Percentiles rank a stretch among this genome's conserved stretches.
phyloP scores from a whole-genome alignment of 2,329 filamentous ascomycete species.

The Bipolaris victoriae region DNA sequence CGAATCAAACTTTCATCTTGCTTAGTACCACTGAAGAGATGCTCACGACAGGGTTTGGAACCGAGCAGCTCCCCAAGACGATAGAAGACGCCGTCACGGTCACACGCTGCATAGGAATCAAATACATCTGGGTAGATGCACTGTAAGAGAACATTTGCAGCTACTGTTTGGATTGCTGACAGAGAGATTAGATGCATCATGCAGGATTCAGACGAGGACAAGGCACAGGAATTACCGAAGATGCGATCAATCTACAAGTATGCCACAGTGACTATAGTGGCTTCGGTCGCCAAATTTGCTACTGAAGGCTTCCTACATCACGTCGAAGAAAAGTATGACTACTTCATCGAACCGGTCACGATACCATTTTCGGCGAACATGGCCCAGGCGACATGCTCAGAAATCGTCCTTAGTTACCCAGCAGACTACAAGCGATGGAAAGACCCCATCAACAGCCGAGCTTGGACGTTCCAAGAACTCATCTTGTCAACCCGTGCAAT shows the following conservation, averaged over 20 bases:
- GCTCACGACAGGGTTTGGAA: slow-evolving; percentile 1
- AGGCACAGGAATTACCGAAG: slow-evolving; percentile 14
- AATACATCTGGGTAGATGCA: slow-evolving; percentile 22
- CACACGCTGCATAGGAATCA: slow-evolving; percentile 10
- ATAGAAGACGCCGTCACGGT: slow-evolving; percentile 18
- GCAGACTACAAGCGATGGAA: slow-evolving; percentile 12
- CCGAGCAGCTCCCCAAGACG: slow-evolving; percentile 12
- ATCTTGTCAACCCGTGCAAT: slow-evolving; percentile 12
- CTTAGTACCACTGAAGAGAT: neutral
- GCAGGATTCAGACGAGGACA: slow-evolving; percentile 14
- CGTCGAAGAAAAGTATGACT: neutral
- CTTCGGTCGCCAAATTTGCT: slow-evolving; percentile 11
- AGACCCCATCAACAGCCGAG: slow-evolving; percentile 17
- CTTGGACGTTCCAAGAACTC: slow-evolving; percentile 21
- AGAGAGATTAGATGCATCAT: slow-evolving; percentile 12
- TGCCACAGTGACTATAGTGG: slow-evolving; percentile 14
- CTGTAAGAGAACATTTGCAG: slow-evolving; percentile 1
- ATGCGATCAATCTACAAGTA: slow-evolving; percentile 17
- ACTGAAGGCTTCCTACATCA: slow-evolving; percentile 16
- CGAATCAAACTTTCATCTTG: slow-evolving; percentile 8
- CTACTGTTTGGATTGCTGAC: neutral
- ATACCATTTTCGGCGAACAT: neutral
- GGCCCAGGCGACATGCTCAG: neutral
- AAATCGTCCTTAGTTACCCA: slow-evolving; percentile 9
- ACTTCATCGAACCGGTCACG: slow-evolving; percentile 13